These are phyloP conservation scores for Xylaria cubensis DNA, from an alignment of 495 filamentous ascomycete genomes.

Conservation along the genomic window DNA sequence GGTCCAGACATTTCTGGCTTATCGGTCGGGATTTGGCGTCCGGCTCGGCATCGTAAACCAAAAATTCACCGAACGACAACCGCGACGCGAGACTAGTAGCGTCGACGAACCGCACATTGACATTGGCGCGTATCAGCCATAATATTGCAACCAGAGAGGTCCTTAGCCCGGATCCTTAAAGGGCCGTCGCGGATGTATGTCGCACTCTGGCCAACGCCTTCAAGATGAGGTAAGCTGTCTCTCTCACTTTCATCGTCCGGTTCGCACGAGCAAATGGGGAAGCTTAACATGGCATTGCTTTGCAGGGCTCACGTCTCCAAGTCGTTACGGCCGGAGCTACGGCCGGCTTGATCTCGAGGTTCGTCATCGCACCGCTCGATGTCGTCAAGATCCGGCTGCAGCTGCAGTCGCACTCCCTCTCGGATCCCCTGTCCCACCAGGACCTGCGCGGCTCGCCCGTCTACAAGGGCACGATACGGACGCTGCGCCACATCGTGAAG, in stretches of 20 bases:
- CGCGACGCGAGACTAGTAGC: slow-evolving; percentile 10
- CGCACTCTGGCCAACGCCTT: slow-evolving; percentile 73
- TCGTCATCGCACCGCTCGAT: slow-evolving; percentile 90
- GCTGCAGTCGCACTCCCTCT: slow-evolving; percentile 81
- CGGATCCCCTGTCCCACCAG: slow-evolving; percentile 64
- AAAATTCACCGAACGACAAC: slow-evolving; percentile 23
- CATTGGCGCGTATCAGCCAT: not conserved
- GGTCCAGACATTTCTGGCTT: not conserved
- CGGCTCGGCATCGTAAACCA: slow-evolving; percentile 1
- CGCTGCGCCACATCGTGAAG: slow-evolving; percentile 74
- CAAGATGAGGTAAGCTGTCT: slow-evolving; percentile 77
- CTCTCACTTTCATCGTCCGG: not conserved
- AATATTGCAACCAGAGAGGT: not conserved
- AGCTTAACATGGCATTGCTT: not conserved
- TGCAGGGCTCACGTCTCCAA: slow-evolving; percentile 79
- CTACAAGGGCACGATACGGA: slow-evolving; percentile 80
- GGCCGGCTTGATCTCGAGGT: slow-evolving; percentile 91
- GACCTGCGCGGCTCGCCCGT: slow-evolving; percentile 63
- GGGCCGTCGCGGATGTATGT: slow-evolving; percentile 67
- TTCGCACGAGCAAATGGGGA: not conserved
- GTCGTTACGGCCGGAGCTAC: slow-evolving; percentile 84
- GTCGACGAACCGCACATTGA: slow-evolving; percentile 12
- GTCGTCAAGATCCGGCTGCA: slow-evolving; percentile 97
- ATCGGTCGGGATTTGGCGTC: not conserved
- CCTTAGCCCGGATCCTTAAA: slow-evolving; percentile 31